Evolutionary conservation across 2,329 filamentous ascomycete species (phyloP), one percentile per base, ranked within the genome.

Genomic region (Sclerotinia minor): DNA sequence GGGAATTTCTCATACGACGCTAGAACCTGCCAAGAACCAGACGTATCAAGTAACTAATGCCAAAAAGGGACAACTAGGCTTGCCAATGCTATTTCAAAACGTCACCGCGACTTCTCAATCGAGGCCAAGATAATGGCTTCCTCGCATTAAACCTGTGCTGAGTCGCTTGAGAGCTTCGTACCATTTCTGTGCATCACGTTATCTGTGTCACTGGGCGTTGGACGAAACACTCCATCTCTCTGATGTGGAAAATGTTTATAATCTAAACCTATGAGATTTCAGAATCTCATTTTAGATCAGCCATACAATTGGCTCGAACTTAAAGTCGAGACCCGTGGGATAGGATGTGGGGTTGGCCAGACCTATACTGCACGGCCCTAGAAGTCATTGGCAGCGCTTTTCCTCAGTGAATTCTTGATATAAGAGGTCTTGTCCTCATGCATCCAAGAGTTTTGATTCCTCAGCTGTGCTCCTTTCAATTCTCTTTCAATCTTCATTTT

Each of bases 341-440:
- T 41, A 5, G 35, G 26, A 44, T 7, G 26, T 60, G 58, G 35
- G 64, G 41, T 49, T 41, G 50, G 11, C 64, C 53, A 58, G 53
- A 59, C 26, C 64, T 65, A 59, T n/a, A 59, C 35, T 26, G 64
- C 64, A 59, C 64, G 41, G 53, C 15, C 29, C 21, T 60, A 13
- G 44, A 35, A 45, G 8, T 57, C 49, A 65, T 58, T 65, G 52
- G 64, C 64, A 58, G 26, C 35, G n/a, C 32, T 44, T 26, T 38
- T 50, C 41, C 50, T 17, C n/a, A 29, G 7, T 38, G 41, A 58
- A 21, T 47, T 45, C 41, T 58, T 65, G 64, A 65, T 65, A 65
- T 65, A 65, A 65, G 64, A 64, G 24, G 38, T 65, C 64, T 65
- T 65, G 53, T 65, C 41, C 64, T 65, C 64, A 65, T 65, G 64